Base-by-base conservation (phyloP, 257 asterid genomes). In the Henckelia pumila region DNA sequence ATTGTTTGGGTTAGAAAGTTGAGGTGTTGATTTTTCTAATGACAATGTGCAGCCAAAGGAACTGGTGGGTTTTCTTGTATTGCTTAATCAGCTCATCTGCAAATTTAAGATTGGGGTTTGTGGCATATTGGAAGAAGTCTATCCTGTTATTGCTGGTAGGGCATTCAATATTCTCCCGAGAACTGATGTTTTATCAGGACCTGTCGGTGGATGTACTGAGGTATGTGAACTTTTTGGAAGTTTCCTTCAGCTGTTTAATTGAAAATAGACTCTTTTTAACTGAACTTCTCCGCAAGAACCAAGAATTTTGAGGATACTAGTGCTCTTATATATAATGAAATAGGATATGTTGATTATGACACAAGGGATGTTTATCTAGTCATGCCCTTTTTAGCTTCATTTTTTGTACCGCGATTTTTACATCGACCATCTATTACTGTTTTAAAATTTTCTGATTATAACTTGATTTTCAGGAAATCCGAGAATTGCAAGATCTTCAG, bases 401-500 rank as follows among this genome's bases (percentile, higher is more conserved):
- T n/a, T n/a, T n/a, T n/a, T n/a, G n/a, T n/a, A n/a, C n/a, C n/a
- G n/a, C n/a, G n/a, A n/a, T 11, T 40, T 40, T 13, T 40, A 5
- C n/a, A 10, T 40, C n/a, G 50, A 40, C n/a, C 50, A 10, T 40
- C 16, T 40, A 13, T 40, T 3, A 10, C 50, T 40, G 50, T 40
- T 40, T 40, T 11, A 40, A 40, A 0, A 40, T 37, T 14, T 47
- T 24, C 47, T 73, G 66, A 56, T 58, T 50, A 62, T 64, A 29
- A 64, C 16, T 59, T 67, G 30, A 52, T 63, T 70, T 71, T 40
- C 85, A 94, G 99, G 99, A 94, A 87, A 81, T 85, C 57, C 99
- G 99, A 3, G 97, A 94, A 74, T 68, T 88, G 77, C 93, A 84
- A 73, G 99, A 94, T 64, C 96, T 94, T 67, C 97, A 94, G 78